Percentiles rank a stretch among this genome's conserved stretches.
These are phyloP conservation scores for Aschersonia sp. DNA, from an alignment of 2,329 filamentous ascomycete genomes.

Conservation along the genomic window DNA sequence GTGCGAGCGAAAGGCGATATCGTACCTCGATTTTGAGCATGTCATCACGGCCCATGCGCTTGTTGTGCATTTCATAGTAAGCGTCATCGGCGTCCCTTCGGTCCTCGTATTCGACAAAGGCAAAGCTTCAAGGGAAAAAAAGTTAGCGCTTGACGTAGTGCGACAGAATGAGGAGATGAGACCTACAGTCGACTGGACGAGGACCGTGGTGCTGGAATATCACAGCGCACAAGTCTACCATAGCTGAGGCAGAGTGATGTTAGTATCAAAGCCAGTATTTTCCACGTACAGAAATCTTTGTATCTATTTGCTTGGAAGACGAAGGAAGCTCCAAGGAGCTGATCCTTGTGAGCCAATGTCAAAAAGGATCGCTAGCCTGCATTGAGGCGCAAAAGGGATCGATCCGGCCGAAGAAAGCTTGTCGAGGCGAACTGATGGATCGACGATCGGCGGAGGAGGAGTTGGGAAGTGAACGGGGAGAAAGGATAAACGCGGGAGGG, in stretches of 20 bases:
- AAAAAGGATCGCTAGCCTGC: slow-evolving; percentile 7
- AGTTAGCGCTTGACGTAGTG: neutral
- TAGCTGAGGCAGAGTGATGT: slow-evolving; percentile 49
- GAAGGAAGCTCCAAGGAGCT: neutral
- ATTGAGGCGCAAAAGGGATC: slow-evolving; percentile 9
- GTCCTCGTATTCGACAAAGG: slow-evolving; percentile 98
- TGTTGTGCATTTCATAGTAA: slow-evolving; percentile 99
- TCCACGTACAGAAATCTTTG: slow-evolving; percentile 1
- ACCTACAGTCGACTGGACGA: slow-evolving; percentile 91
- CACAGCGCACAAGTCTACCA: slow-evolving; percentile 92
- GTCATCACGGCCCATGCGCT: slow-evolving; percentile 91
- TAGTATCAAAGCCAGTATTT: slow-evolving; percentile 3
- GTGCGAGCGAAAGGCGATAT: neutral
- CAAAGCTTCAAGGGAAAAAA: slow-evolving; percentile 46
- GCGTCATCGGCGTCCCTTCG: slow-evolving; percentile 96
- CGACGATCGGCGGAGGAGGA: slow-evolving; percentile 11
- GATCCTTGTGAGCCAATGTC: slow-evolving; percentile 1
- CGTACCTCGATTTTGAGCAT: slow-evolving; percentile 92
- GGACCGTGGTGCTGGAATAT: slow-evolving; percentile 91
- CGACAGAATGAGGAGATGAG: neutral
- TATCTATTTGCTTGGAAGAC: neutral
- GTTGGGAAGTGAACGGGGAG: slow-evolving; percentile 3
- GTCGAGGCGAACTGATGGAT: slow-evolving; percentile 13
- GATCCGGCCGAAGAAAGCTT: slow-evolving; percentile 12
- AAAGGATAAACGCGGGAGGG: slow-evolving; percentile 5